A percentile compares a stretch with the other conserved stretches of the same genome.
Evolutionary conservation across 495 filamentous ascomycete genomes (phyloP).

Genomic region (Antarctomyces pellizariae): DNA sequence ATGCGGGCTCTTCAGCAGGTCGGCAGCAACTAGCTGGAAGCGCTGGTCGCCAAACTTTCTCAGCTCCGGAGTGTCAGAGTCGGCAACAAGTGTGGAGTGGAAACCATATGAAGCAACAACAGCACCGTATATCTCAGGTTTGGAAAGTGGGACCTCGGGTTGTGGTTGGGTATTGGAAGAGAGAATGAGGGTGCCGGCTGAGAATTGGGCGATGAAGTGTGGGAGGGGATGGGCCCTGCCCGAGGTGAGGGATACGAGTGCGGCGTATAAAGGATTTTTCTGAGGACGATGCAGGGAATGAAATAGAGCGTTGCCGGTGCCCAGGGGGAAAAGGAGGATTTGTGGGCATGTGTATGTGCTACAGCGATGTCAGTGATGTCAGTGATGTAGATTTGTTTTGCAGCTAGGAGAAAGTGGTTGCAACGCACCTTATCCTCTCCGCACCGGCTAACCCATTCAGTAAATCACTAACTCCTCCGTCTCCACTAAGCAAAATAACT

Average conservation of each 20-base stretch:
- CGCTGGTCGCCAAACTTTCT: conserved; percentile 48
- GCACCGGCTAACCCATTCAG: conserved; percentile 30
- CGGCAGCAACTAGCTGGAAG: conserved; percentile 62
- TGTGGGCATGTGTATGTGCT: conserved; percentile 20
- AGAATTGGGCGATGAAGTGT: conserved; percentile 38
- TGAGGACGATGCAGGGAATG: conserved; percentile 30
- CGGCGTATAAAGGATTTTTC: conserved; percentile 9
- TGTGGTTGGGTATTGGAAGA: conserved; percentile 1
- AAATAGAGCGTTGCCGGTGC: conserved; percentile 78
- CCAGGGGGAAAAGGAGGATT: conserved; percentile 47
- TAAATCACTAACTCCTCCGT: conserved; percentile 61
- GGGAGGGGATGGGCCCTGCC: conserved; percentile 24
- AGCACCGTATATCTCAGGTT: conserved; percentile 28
- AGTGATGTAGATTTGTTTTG: not conserved
- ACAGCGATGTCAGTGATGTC: not conserved
- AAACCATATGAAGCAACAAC: conserved; percentile 76
- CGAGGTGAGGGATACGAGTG: conserved; percentile 32
- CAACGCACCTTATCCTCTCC: conserved; percentile 4
- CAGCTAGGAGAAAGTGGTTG: not conserved
- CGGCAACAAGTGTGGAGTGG: conserved; percentile 68
- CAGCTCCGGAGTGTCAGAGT: conserved; percentile 61
- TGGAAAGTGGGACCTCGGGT: conserved; percentile 9
- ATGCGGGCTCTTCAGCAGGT: conserved; percentile 43
- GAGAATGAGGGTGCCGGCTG: conserved; percentile 24
- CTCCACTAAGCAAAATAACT: conserved; percentile 59